Evolutionary conservation across 2,329 filamentous ascomycete genomes (phyloP), one percentile per base, ranked within the genome.

Genomic region (Paraphaeosphaeria sporulosa): DNA sequence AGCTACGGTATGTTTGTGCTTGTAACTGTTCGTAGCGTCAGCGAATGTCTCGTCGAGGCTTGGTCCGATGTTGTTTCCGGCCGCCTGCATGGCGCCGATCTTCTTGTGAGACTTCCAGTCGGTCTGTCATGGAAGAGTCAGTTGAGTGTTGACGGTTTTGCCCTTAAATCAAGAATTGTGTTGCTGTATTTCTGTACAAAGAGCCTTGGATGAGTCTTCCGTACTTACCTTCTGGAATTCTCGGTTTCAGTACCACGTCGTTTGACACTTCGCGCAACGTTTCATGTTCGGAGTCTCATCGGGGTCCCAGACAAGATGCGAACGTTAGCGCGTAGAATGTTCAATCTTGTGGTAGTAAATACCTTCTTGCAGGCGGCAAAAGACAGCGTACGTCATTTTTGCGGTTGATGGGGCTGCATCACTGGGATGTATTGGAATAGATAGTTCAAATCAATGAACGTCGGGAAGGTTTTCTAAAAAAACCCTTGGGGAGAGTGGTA

Each of bases 41-140:
- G n/a, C n/a, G n/a, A n/a, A n/a, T n/a, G n/a, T n/a, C n/a, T 64
- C 52, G 2, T 53, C 51, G 27, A 51, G 46, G 30, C 17, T 51
- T 10, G 48, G 34, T n/a, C 3, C 27, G 7, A 27, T 8, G 15
- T 17, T 3, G 27, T 6, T 23, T 42, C 56, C 61, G 42, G n/a
- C n/a, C n/a, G 40, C 25, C 44, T 23, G 54, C 43, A 19, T 55
- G 56, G 56, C 23, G 57, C 75, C 76, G 15, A 64, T 55, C 46
- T 73, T 74, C 63, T 78, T 77, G 70, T 79, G 74, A 1, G 23
- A 49, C 52, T 75, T 75, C 70, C 69, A 76, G 55, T 76, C 63
- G 23, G 67, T 17, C 36, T 40, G 36, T 15, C 17, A 15, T 15
- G 2, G 6, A 15, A 17, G 9, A 15, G 17, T 40, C 36, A 40